Evolutionary conservation across 2,329 filamentous ascomycete genomes (phyloP).

Genomic region (Zalaria sp.): DNA sequence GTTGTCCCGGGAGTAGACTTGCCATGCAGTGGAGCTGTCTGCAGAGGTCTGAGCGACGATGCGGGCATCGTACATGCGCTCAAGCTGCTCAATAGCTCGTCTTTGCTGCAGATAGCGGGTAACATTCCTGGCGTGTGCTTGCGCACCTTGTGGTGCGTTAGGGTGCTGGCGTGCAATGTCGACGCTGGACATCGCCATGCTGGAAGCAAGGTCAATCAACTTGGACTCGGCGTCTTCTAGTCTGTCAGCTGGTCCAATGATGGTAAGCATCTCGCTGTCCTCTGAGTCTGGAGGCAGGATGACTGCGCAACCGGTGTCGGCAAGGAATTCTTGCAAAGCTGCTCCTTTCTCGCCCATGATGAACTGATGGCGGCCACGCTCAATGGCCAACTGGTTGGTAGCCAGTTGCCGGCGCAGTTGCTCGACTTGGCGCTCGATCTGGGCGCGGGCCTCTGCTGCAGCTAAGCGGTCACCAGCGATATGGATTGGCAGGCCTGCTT

Average conservation of each 20-base stretch:
- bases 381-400: constrained; percentile 66
- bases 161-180: constrained; percentile 71
- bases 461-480: constrained; percentile 75
- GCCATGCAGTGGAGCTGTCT: constrained; percentile 64
- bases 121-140: constrained; percentile 69
- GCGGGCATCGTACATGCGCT: constrained; percentile 67
- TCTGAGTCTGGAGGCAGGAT: constrained; percentile 63
- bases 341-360: constrained; percentile 76
- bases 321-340: constrained; percentile 72
- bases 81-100: constrained; percentile 67
- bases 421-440: constrained; percentile 66
- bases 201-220: constrained; percentile 76
- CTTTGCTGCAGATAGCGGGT: constrained; percentile 78
- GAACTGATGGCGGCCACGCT: constrained; percentile 83
- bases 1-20: constrained; percentile 73
- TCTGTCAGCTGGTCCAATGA: constrained; percentile 65
- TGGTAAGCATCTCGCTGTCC: constrained; percentile 69
- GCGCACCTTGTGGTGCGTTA: constrained; percentile 56
- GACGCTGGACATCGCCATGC: constrained; percentile 71
- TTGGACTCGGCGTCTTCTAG: constrained; percentile 65
- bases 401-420: constrained; percentile 64
- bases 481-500: constrained; percentile 64
- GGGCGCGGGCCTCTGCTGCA: constrained; percentile 63
- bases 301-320: constrained; percentile 80
- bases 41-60: constrained; percentile 65